Evolutionary conservation across 176 grass and related monocot species (phyloP).

Genomic region (Oryza glaberrima): DNA sequence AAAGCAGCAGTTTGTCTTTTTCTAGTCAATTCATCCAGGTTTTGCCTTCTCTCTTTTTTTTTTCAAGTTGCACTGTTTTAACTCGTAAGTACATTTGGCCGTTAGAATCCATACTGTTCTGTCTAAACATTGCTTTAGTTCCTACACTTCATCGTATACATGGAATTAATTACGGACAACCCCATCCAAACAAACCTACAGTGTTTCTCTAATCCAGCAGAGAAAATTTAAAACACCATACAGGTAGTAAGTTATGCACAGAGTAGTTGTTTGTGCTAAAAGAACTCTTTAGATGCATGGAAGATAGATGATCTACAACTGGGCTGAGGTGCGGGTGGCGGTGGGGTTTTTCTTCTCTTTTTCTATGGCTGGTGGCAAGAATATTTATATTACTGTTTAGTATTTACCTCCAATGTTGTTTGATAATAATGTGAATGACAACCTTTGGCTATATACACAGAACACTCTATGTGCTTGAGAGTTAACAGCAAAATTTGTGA

Average conservation of each 20-base stretch:
- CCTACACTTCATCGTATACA: neutral
- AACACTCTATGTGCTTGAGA: neutral
- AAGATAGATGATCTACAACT: neutral
- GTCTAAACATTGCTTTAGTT: too few species aligned
- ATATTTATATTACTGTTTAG: neutral
- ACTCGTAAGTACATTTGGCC: too few species aligned
- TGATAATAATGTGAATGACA: neutral
- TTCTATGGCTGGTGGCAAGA: neutral
- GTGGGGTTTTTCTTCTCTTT: neutral
- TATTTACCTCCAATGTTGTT: neutral
- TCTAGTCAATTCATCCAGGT: too few species aligned
- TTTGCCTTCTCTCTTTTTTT: too few species aligned
- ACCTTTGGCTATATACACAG: neutral
- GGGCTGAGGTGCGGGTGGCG: neutral
- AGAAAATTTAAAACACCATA: neutral
- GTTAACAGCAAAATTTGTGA: neutral
- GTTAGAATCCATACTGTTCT: too few species aligned
- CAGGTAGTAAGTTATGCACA: neutral
- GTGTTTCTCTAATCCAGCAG: neutral
- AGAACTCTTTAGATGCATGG: neutral
- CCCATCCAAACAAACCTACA: neutral
- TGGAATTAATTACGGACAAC: too few species aligned
- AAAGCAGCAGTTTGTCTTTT: too few species aligned
- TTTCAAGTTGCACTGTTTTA: too few species aligned
- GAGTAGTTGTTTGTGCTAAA: neutral